phyloP scores from a whole-genome alignment of 2,329 filamentous ascomycete genomes.

The Aplosporella prunicola region DNA sequence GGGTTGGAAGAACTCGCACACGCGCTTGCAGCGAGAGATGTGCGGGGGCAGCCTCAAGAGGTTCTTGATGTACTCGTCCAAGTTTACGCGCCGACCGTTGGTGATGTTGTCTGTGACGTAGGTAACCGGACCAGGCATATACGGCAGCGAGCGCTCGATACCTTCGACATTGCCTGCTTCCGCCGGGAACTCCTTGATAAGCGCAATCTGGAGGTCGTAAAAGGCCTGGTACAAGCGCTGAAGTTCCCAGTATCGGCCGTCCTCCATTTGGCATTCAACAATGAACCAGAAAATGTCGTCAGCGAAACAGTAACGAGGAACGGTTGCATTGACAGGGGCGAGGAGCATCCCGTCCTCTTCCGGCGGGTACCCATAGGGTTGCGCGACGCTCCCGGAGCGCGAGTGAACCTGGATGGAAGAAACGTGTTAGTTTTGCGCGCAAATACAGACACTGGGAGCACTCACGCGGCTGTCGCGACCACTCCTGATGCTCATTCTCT shows the following conservation, averaged over 20 bases:
- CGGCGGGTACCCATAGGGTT: conserved; percentile 2
- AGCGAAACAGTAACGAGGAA: conserved; percentile 88
- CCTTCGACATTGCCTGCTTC: conserved; percentile 79
- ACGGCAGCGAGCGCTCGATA: conserved; percentile 72
- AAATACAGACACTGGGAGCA: conserved; percentile 32
- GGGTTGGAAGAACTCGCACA: conserved; percentile 84
- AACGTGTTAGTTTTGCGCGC: neutral
- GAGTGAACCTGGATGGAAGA: conserved; percentile 12
- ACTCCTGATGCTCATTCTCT: conserved; percentile 67
- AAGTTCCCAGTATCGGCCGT: conserved; percentile 85
- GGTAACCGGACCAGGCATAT: conserved; percentile 96
- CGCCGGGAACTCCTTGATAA: conserved; percentile 81
- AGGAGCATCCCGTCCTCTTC: conserved; percentile 41
- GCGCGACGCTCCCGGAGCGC: conserved; percentile 10
- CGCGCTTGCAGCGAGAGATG: conserved; percentile 74
- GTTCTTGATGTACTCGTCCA: conserved; percentile 94
- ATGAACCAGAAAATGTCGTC: conserved; percentile 99
- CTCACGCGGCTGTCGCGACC: conserved; percentile 32
- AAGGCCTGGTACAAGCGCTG: conserved; percentile 97
- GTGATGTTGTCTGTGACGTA: conserved; percentile 98
- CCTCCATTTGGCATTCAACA: conserved; percentile 82
- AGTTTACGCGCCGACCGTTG: conserved; percentile 80
- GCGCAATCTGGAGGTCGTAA: conserved; percentile 94
- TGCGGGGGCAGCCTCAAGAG: conserved; percentile 73
- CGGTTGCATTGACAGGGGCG: conserved; percentile 72